Percentiles rank a stretch among this genome's conserved stretches.
phyloP scores from a whole-genome alignment of 192 early-diverging fungal species.

The Coemansia sp. region DNA sequence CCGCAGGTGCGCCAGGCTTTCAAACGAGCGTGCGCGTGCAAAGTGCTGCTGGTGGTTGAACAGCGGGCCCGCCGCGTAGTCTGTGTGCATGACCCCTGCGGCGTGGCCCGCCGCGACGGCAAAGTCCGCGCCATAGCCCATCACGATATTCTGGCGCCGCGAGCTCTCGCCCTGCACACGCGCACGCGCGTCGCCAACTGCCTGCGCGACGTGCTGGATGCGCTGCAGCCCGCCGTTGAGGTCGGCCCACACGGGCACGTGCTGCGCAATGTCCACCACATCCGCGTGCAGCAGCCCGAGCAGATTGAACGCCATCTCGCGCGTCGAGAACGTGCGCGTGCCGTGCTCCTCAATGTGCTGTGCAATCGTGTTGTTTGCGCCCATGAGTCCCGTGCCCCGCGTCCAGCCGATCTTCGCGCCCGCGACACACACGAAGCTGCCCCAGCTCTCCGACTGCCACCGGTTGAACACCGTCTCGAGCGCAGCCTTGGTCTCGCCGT shows the following conservation, averaged over 20 bases:
- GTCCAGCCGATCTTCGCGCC: slow-evolving; percentile 98
- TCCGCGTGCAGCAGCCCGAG: slow-evolving; percentile 81
- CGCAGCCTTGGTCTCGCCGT: slow-evolving; percentile 90
- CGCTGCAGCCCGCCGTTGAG: slow-evolving; percentile 90
- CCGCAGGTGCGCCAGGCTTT: slow-evolving; percentile 61
- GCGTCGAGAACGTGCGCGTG: slow-evolving; percentile 85
- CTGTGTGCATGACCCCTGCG: slow-evolving; percentile 8
- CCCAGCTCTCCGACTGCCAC: slow-evolving; percentile 88
- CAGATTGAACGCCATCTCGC: slow-evolving; percentile 95
- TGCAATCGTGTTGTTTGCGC: slow-evolving; percentile 84
- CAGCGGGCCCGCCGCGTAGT: slow-evolving; percentile 57
- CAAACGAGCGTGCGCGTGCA: slow-evolving; percentile 62
- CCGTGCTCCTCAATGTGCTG: slow-evolving; percentile 78
- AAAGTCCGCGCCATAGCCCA: slow-evolving; percentile 18
- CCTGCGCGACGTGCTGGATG: slow-evolving; percentile 52
- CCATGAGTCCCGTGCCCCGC: slow-evolving; percentile 94
- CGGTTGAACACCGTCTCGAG: slow-evolving; percentile 91
- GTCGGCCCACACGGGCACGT: slow-evolving; percentile 92
- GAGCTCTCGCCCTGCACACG: not conserved
- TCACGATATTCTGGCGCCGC: slow-evolving; percentile 3
- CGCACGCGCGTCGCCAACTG: slow-evolving; percentile 4
- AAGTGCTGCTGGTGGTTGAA: slow-evolving; percentile 87
- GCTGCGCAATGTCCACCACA: slow-evolving; percentile 66
- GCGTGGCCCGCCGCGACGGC: slow-evolving; percentile 5
- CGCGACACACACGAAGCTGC: slow-evolving; percentile 74